phyloP scores from a whole-genome alignment of 805 yeast genomes.

The Metschnikowia matae region DNA sequence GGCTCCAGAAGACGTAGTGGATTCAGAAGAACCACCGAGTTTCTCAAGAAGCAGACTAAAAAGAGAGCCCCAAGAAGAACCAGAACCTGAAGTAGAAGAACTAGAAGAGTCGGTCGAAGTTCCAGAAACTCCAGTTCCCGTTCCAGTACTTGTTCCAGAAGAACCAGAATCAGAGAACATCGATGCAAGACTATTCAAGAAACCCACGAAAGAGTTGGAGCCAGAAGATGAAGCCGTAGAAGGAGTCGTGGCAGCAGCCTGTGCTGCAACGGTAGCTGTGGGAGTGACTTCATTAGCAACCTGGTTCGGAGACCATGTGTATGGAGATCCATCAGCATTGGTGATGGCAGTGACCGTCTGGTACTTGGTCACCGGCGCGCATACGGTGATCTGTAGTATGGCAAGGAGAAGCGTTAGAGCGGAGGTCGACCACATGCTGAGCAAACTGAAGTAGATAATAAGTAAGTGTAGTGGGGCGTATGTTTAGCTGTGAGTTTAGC shows the following conservation, averaged over 20 bases:
- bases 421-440: constrained; percentile 1
- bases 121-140: too few species aligned
- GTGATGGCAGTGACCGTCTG: constrained; percentile 13
- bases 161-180: background rate
- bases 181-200: constrained; percentile 3
- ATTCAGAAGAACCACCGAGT: background rate
- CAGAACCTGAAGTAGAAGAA: background rate
- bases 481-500: too few species aligned
- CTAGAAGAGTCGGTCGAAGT: background rate
- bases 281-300: background rate
- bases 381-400: background rate
- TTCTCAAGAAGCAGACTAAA: constrained; percentile 6
- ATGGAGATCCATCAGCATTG: constrained; percentile 13
- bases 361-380: constrained; percentile 14
- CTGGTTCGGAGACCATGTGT: constrained; percentile 6
- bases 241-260: constrained; percentile 6
- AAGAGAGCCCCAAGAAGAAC: constrained; percentile 4
- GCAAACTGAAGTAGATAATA: background rate
- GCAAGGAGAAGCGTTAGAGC: constrained; percentile 5
- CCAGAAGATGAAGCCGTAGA: background rate
- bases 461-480: background rate
- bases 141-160: background rate
- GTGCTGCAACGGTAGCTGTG: constrained; percentile 8
- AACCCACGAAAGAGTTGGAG: background rate
- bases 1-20: background rate